Base-by-base conservation (phyloP, 768 basidiomycete species). In the Serendipita sp. region DNA sequence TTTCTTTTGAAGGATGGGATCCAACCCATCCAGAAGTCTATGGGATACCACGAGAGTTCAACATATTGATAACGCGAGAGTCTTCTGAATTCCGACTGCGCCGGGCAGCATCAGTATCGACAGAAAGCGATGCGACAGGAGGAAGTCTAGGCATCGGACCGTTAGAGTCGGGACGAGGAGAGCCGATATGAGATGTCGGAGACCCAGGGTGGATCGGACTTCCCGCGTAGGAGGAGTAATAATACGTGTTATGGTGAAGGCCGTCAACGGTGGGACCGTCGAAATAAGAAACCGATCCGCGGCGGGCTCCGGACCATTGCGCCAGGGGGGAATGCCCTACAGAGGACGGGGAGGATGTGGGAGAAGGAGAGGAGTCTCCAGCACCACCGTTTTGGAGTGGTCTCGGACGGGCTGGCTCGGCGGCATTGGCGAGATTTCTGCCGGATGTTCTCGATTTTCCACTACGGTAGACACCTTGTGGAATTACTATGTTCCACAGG, bases 401-500 rank as follows among this genome's bases (percentile, higher is more conserved):
- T 65, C 66, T 45, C 58, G 66, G 35, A 74, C 75, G 8, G 73
- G 73, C 64, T 71, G 73, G 56, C 74, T 70, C 65, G 23, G 56
- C 56, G 28, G 56, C 56, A 3, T 60, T 60, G 36, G 56, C 56
- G n/a, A 60, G 56, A 3, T 60, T 60, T 28, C 56, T 28, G 28
- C 56, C 52, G 51, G 13, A 64, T 65, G 77, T 75, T 68, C 78
- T 76, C 58, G 75, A 73, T 67, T 80, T 80, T 45, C 77, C 76
- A 68, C 75, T 76, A 65, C 71, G 72, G 69, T 81, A 83, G 32
- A 81, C 75, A 3, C 79, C 78, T 38, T 71, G 67, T 16, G 81
- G 81, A 16, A 83, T 76, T 44, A 73, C 74, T 28, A 81, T 78
- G 45, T 71, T 76, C 34, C 74, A 72, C 47, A 81, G 70, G 36